Base-by-base conservation (phyloP, 2,329 filamentous ascomycete species). In the Neonectria coccinea region DNA sequence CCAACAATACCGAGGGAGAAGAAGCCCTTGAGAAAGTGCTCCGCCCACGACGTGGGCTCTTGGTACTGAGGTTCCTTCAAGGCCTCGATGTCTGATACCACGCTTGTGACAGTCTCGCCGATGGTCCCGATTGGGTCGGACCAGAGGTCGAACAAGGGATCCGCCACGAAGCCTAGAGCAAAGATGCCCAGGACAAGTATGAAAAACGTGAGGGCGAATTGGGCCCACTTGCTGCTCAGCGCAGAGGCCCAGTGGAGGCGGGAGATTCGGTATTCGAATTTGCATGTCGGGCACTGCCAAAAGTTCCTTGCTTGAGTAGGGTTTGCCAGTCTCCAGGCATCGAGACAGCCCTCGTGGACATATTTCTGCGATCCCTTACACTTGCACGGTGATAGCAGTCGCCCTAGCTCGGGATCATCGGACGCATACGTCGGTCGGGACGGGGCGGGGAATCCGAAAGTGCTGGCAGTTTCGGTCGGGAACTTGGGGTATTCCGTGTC, bases 361-460 rank as follows among this genome's bases (percentile, higher is more conserved):
- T 97, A 97, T 81, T 92, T 92, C 72, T 95, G 92, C 42, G 92
- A 93, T 56, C 96, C 96, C 81, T 93, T 97, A 85, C 96, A 99
- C 80, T 91, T 89, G 84, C 96, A 99, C 39, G 96, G 96, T 58
- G 92, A 91, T 72, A 98, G 87, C 29, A 99, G 83, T 55, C 93
- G 90, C 42, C 93, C 93, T 31, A 91, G 86, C 68, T 90, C 85
- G 7, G 89, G 85, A 69, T 93, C 92, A 66, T 92, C 88, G 25
- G 92, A 94, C 56, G 90, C 85, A 74, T 97, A 97, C 20, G 77
- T 78, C 8, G 81, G 81, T 27, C 75, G 74, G 20, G 78, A 77
- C 18, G 78, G 69, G n/a, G 68, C 53, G 59, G 77, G 65, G 72
- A 80, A 59, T 62, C 75, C 70, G 75, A 80, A 67, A 58, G 75